phyloP scores from a whole-genome alignment of 495 filamentous ascomycete species.

The Penicillium lividum region DNA sequence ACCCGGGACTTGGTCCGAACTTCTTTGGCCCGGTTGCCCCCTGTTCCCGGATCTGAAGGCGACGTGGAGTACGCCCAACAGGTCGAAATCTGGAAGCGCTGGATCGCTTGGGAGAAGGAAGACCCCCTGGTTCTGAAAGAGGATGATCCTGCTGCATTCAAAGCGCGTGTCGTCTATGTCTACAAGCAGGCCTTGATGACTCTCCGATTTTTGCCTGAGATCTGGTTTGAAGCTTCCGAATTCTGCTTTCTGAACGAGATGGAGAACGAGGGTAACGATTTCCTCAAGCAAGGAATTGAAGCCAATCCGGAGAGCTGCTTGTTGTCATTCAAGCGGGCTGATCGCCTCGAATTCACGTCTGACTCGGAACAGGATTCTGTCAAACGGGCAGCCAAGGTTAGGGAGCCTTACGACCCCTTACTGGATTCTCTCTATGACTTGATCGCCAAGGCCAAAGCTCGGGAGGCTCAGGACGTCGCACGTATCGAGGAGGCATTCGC shows the following conservation, averaged over 20 bases:
- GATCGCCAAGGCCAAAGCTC: constrained; percentile 68
- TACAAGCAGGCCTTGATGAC: constrained; percentile 96
- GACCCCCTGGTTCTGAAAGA: constrained; percentile 83
- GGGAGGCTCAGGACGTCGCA: constrained; percentile 68
- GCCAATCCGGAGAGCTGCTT: constrained; percentile 94
- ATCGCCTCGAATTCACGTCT: constrained; percentile 74
- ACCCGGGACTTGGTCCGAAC: constrained; percentile 76
- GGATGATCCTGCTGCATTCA: constrained; percentile 72
- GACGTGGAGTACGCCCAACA: constrained; percentile 82
- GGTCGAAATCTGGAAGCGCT: constrained; percentile 87
- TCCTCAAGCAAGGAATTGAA: constrained; percentile 75
- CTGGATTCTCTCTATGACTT: constrained; percentile 83
- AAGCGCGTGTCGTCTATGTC: constrained; percentile 76
- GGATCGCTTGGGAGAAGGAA: constrained; percentile 92
- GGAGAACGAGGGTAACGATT: constrained; percentile 69
- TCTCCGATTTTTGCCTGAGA: constrained; percentile 86
- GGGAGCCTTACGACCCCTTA: constrained; percentile 79
- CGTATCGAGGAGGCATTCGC: constrained; percentile 65
- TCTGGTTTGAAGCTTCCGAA: constrained; percentile 94
- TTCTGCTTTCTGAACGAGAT: constrained; percentile 83
- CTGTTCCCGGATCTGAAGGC: constrained; percentile 81
- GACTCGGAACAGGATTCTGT: constrained; percentile 67
- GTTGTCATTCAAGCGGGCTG: constrained; percentile 83
- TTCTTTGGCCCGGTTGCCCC: constrained; percentile 77
- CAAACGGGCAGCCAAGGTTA: constrained; percentile 69